Evolutionary conservation across 148 eudicot species (phyloP), one percentile per base, ranked within the genome.

Genomic region (Diospyros lotus): DNA sequence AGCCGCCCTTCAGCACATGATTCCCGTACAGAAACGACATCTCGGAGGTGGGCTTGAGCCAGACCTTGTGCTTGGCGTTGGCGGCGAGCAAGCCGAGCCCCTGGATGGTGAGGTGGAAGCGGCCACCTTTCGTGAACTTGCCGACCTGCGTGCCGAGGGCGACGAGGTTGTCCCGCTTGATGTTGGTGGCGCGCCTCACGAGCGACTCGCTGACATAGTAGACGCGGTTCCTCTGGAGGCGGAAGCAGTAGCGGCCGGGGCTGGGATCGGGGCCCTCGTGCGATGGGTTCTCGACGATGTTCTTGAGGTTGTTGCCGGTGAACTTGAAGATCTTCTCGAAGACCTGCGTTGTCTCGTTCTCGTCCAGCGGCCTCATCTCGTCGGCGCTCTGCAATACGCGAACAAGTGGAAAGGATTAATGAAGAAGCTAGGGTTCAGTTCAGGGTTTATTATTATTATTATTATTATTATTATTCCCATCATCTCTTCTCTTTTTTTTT

Each of bases 21-120:
- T 94, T 94, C 0, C 98, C 98, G 69, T 94, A 92, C 84, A 92
- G 64, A 74, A 94, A 92, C n/a, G 92, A 85, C 96, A 90, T 89
- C 80, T 94, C 97, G 0, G 96, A 87, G 0, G 91, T 90, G 48
- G 96, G 97, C 78, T 92, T 94, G 2, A 94, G 83, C 98, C 97
- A 94, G 1, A 94, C 98, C 79, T 92, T 94, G 41, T 92, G 97
- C 85, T 89, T 92, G 1, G 98, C 88, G 59, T 94, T 86, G 1
- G 93, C 85, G 0, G 96, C 97, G 2, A 94, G 73, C 6, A 92
- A n/a, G 28, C 74, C 72, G 52, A 94, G 80, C 2, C 87, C 59
- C 43, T 92, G 97, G 9, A 92, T 79, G 0, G 98, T 92, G 6
- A 94, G 79, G n/a, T 89, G 97, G 73, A 94, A 94, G 67, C 72